These are phyloP conservation scores for Paraconiothyrium brasiliense DNA, from an alignment of 2,329 filamentous ascomycete genomes.

Conservation along the genomic window DNA sequence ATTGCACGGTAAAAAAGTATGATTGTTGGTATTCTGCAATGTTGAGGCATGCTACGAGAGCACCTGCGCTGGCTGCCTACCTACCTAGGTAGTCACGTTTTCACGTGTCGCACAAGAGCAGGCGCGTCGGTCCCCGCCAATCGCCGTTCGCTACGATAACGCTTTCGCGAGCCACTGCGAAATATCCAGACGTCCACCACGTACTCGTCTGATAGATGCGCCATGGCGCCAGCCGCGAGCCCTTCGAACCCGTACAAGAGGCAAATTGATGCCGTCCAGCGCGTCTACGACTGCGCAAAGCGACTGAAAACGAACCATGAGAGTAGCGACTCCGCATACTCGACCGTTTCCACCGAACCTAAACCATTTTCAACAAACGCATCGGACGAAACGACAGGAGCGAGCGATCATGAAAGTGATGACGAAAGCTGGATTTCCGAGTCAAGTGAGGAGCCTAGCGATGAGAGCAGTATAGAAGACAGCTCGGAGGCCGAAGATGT, in stretches of 20 bases:
- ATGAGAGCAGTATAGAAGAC: slow-evolving; percentile 43
- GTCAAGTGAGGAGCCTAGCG: slow-evolving; percentile 51
- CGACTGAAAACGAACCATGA: slow-evolving; percentile 35
- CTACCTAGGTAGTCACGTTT: neutral
- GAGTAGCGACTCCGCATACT: slow-evolving; percentile 33
- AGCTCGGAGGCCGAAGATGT: slow-evolving; percentile 21
- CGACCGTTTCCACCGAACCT: slow-evolving; percentile 31
- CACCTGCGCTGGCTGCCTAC: neutral
- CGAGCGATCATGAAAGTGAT: slow-evolving; percentile 34
- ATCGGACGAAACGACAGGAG: slow-evolving; percentile 26
- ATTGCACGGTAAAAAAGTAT: slow-evolving; percentile 19
- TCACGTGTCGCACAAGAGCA: neutral
- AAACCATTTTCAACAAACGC: slow-evolving; percentile 29
- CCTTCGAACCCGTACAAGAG: slow-evolving; percentile 16
- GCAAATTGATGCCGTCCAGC: slow-evolving; percentile 12
- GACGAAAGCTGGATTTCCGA: slow-evolving; percentile 41
- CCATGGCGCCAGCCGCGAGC: slow-evolving; percentile 13
- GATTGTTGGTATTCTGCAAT: neutral
- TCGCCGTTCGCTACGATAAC: neutral
- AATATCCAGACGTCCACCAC: neutral
- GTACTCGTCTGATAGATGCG: neutral
- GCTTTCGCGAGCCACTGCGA: neutral
- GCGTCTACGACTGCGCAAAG: slow-evolving; percentile 29
- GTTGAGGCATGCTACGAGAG: neutral
- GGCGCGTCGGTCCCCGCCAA: neutral